Evolutionary conservation across 176 grass and related monocot species (phyloP).

Genomic region (Oropetium thomaeum): DNA sequence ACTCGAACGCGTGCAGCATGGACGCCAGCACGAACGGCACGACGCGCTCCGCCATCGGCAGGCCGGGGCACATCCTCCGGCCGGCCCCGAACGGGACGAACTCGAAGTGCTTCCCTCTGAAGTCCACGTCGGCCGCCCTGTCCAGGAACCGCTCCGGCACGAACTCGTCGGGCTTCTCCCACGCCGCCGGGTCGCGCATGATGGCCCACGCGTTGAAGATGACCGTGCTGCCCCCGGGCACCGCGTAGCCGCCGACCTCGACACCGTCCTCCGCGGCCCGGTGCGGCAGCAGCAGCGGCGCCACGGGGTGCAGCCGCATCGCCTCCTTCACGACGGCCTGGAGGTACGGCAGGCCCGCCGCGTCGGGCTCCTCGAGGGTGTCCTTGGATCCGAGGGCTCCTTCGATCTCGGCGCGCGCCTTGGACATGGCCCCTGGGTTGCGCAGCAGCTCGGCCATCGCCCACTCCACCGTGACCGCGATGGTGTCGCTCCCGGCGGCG

Average conservation of each 20-base stretch:
- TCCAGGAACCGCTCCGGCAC: conserved; percentile 43
- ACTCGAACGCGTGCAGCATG: conserved; percentile 46
- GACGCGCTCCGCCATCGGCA: conserved; percentile 33
- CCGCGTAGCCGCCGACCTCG: conserved; percentile 29
- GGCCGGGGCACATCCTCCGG: conserved; percentile 34
- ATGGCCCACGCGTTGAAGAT: conserved; percentile 38
- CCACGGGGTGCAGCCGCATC: conserved; percentile 41
- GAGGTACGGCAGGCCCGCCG: conserved; percentile 9
- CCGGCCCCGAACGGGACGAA: conserved; percentile 49
- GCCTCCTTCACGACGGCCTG: conserved; percentile 42
- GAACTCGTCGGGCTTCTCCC: conserved; percentile 39
- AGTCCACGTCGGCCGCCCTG: background rate
- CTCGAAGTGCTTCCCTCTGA: conserved; percentile 22
- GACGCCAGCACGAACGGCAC: conserved; percentile 29
- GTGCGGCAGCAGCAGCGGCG: conserved; percentile 20
- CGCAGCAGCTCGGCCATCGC: conserved; percentile 49
- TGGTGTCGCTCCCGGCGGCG: conserved; percentile 29
- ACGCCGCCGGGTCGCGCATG: conserved; percentile 29
- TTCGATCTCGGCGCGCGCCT: conserved; percentile 16
- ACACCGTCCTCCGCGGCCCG: conserved; percentile 21
- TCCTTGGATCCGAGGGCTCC: background rate
- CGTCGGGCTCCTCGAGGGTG: conserved; percentile 18
- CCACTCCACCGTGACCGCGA: conserved; percentile 33
- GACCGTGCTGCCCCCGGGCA: conserved; percentile 26
- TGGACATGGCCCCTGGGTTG: conserved; percentile 33